Evolutionary conservation across 495 filamentous ascomycete genomes (phyloP).

Genomic region (Platismatia glauca): DNA sequence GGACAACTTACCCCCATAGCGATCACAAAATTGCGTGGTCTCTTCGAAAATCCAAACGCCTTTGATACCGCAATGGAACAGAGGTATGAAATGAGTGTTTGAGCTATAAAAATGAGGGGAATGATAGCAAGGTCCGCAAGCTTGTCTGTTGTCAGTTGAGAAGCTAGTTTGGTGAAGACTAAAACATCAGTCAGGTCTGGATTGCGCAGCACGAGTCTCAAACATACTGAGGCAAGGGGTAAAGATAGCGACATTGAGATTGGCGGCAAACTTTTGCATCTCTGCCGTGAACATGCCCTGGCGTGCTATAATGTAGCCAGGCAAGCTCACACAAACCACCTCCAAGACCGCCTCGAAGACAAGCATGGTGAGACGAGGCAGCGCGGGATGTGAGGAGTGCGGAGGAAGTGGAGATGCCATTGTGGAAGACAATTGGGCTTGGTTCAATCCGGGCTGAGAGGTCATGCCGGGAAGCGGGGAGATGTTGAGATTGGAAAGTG

Average conservation of each 20-base stretch:
- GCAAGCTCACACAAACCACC: slow-evolving; percentile 88
- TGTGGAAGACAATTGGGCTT: slow-evolving; percentile 8
- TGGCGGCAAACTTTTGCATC: slow-evolving; percentile 89
- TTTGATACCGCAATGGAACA: slow-evolving; percentile 61
- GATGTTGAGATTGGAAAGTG: background rate
- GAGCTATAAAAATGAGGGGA: slow-evolving; percentile 81
- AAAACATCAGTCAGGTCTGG: slow-evolving; percentile 5
- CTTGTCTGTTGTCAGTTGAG: slow-evolving; percentile 84
- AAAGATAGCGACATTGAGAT: slow-evolving; percentile 88
- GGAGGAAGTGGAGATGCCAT: slow-evolving; percentile 19
- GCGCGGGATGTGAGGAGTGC: slow-evolving; percentile 51
- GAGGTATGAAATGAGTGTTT: slow-evolving; percentile 73
- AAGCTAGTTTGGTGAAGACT: slow-evolving; percentile 98
- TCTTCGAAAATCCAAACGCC: slow-evolving; percentile 70
- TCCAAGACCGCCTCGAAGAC: slow-evolving; percentile 96
- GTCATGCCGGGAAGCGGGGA: background rate
- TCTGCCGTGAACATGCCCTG: slow-evolving; percentile 89
- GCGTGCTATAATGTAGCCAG: slow-evolving; percentile 87
- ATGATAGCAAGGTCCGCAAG: slow-evolving; percentile 85
- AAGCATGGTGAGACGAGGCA: slow-evolving; percentile 69
- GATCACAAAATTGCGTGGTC: slow-evolving; percentile 83
- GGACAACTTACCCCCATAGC: slow-evolving; percentile 71
- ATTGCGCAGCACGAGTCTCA: background rate
- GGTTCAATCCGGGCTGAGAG: background rate
- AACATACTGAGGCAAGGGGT: slow-evolving; percentile 89